Base-by-base conservation (phyloP, 345 rosid species). In the Microcos paniculata region DNA sequence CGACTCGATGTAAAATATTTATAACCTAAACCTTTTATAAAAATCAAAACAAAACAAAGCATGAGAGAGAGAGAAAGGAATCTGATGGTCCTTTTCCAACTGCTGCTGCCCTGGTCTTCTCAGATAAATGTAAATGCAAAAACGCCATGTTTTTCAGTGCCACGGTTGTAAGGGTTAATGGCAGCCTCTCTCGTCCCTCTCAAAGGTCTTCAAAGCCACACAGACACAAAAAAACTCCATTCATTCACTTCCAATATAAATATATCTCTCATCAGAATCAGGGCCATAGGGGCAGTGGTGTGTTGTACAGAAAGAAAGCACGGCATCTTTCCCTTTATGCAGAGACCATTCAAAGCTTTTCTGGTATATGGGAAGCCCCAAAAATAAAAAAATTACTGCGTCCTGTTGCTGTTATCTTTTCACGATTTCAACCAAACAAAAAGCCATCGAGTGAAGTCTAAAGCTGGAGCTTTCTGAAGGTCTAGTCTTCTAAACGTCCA, bases 141-240 rank as follows among this genome's bases (percentile, higher is more conserved):
- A 79, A 69, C 73, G 43, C 81, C 93, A 89, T 91, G 88, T 80
- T 87, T 91, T 91, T 91, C 93, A 89, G 95, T 91, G 95, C 95
- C 87, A 77, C 53, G 69, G 77, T 79, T 83, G 86, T 74, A 78
- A 53, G 72, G 80, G 23, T 64, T 78, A 75, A 76, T 71, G 84
- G 63, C 77, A 63, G 78, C 33, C 80, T 74, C 80, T 78, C 53
- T 77, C 73, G 85, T 83, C 89, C 70, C 82, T 84, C 82, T 83
- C 87, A 78, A 78, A 72, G 62, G 43, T 64, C 78, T 21, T 77
- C 28, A 63, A 76, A 79, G 6, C 40, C 80, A 66, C 57, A 52
- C 61, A 77, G 82, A 80, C 88, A 80, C 81, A 66, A 85, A 83
- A 86, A 82, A 83, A 83, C 75, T 72, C 82, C 77, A 66, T 78